A percentile compares a stretch with the other conserved stretches of the same genome.
phyloP scores from a whole-genome alignment of 192 early-diverging fungal species.

The Coemansia sp. region DNA sequence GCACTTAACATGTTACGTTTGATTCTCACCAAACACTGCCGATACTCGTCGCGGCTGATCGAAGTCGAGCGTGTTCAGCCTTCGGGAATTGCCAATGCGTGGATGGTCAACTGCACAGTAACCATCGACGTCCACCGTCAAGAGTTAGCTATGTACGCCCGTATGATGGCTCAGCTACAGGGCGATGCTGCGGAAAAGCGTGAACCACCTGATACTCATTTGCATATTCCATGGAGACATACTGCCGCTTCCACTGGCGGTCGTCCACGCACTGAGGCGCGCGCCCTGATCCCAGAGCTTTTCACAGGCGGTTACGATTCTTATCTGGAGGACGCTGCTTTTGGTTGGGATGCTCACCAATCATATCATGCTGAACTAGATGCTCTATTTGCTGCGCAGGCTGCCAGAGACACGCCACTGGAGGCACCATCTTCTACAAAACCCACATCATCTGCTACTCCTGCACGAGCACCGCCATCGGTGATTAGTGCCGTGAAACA shows the following conservation, averaged over 20 bases:
- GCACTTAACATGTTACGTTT: conserved; percentile 77
- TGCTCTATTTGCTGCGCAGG: conserved; percentile 39
- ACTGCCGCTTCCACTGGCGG: conserved; percentile 3
- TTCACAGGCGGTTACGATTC: conserved; percentile 52
- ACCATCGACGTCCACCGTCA: conserved; percentile 51
- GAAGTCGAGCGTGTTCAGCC: conserved; percentile 62
- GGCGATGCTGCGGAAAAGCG: conserved; percentile 14
- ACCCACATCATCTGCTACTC: not conserved
- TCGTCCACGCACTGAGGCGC: conserved; percentile 24
- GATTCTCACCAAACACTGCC: conserved; percentile 73
- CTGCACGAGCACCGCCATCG: conserved; percentile 7
- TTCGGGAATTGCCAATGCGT: conserved; percentile 23
- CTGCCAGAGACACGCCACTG: conserved; percentile 20
- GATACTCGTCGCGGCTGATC: conserved; percentile 72
- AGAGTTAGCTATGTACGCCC: conserved; percentile 54
- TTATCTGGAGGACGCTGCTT: conserved; percentile 59
- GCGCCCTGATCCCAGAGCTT: conserved; percentile 34
- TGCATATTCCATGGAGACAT: conserved; percentile 43
- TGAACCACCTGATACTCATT: conserved; percentile 19
- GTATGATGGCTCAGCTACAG: conserved; percentile 49
- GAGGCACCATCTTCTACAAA: not conserved
- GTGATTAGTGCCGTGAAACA: conserved; percentile 22
- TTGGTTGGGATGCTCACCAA: conserved; percentile 49
- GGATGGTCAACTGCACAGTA: conserved; percentile 53
- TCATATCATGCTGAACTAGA: conserved; percentile 47